Evolutionary conservation across 2,329 filamentous ascomycete species (phyloP).

Genomic region (Erysiphe neolycopersici): DNA sequence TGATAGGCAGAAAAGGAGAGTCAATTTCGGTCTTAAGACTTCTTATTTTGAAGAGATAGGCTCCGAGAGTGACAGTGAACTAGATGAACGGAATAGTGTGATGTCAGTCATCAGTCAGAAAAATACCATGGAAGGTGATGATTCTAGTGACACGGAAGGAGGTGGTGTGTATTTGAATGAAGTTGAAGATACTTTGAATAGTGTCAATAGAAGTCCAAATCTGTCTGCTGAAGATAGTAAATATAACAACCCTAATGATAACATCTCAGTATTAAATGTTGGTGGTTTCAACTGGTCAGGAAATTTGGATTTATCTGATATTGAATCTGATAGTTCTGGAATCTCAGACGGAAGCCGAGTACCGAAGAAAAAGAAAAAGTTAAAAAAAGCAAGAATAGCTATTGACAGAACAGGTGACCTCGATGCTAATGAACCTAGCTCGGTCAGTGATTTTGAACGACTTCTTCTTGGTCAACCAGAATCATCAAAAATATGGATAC

Average conservation of each 20-base stretch:
- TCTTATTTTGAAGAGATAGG: conserved; percentile 52
- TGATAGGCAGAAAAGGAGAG: conserved; percentile 44
- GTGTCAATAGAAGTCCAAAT: not conserved
- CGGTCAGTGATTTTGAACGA: conserved; percentile 76
- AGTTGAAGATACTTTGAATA: conserved; percentile 9
- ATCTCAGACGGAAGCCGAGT: conserved; percentile 14
- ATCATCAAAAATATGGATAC: conserved; percentile 79
- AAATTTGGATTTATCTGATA: conserved; percentile 28
- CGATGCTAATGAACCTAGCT: conserved; percentile 68
- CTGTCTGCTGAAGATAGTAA: conserved; percentile 12
- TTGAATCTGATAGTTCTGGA: conserved; percentile 16
- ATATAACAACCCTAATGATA: conserved; percentile 8
- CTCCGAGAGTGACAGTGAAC: conserved; percentile 18
- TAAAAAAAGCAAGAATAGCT: conserved; percentile 49
- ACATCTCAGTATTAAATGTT: conserved; percentile 30
- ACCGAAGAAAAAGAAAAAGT: conserved; percentile 27
- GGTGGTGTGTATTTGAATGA: conserved; percentile 13
- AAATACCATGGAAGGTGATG: conserved; percentile 9
- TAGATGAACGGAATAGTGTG: conserved; percentile 17
- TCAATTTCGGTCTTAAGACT: conserved; percentile 80
- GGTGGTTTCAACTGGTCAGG: conserved; percentile 77
- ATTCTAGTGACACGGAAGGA: conserved; percentile 15
- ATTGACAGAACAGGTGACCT: conserved; percentile 82
- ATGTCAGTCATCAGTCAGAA: conserved; percentile 5
- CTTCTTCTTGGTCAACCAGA: conserved; percentile 78